Percentiles rank a stretch among this genome's conserved stretches.
These are phyloP conservation scores for Dactylellina leptospora DNA, from an alignment of 2,329 filamentous ascomycete species.

Conservation along the genomic window DNA sequence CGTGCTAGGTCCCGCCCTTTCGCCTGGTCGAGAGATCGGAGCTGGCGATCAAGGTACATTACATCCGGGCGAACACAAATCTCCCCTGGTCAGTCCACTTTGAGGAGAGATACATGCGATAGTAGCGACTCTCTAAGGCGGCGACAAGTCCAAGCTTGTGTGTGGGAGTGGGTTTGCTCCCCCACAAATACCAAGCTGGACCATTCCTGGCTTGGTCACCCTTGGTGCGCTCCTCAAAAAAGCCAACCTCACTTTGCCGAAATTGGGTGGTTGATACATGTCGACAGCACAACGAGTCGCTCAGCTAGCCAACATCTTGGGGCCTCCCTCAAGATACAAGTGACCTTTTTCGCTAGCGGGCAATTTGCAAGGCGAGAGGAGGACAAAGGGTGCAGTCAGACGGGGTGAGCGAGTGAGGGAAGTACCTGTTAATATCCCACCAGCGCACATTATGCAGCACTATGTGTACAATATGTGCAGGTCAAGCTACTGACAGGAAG, in stretches of 20 bases:
- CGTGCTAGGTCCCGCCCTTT: constrained; percentile 24
- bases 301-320: constrained; percentile 48
- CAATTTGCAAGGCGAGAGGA: constrained; percentile 13
- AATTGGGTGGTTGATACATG: constrained; percentile 54
- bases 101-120: constrained; percentile 54
- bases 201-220: constrained; percentile 53
- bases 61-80: constrained; percentile 47
- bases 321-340: constrained; percentile 30
- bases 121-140: constrained; percentile 31
- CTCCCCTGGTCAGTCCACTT: constrained; percentile 51
- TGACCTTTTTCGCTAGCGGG: constrained; percentile 24
- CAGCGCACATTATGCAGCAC: constrained; percentile 54
- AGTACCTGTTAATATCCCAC: constrained; percentile 29
- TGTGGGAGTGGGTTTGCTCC: constrained; percentile 46
- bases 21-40: constrained; percentile 49
- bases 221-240: constrained; percentile 54
- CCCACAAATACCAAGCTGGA: constrained; percentile 54
- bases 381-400: constrained; percentile 13
- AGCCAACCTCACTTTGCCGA: constrained; percentile 53
- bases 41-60: constrained; percentile 53
- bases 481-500: constrained; percentile 50
- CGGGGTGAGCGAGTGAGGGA: constrained; percentile 39
- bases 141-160: constrained; percentile 40
- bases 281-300: constrained; percentile 49
- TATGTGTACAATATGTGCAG: constrained; percentile 53